Conservation (phyloP, 805 yeast species). For the Komagataella pastoris region DNA sequence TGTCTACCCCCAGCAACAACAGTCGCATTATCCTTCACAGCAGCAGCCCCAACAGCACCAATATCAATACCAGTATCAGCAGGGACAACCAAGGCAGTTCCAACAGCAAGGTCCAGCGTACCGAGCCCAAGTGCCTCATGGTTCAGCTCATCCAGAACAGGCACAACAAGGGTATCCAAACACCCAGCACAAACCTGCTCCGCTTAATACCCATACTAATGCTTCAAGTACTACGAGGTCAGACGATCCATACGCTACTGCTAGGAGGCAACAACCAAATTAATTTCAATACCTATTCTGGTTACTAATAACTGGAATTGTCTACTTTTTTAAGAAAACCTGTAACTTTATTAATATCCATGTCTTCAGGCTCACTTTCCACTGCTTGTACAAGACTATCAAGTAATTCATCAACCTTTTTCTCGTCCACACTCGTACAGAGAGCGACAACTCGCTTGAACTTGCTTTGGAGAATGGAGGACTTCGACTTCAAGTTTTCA, state of each 20-base stretch:
- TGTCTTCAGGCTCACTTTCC: conserved; percentile 68
- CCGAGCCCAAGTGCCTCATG: not conserved
- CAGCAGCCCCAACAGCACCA: conserved; percentile 8
- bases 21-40: not conserved
- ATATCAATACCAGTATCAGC: conserved; percentile 8
- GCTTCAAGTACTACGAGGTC: not conserved
- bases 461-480: conserved; percentile 51
- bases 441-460: conserved; percentile 81
- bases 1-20: not conserved
- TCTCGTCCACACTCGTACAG: conserved; percentile 61
- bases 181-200: conserved; percentile 1
- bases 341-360: conserved; percentile 41
- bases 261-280: conserved; percentile 1
- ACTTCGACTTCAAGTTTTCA: conserved; percentile 35
- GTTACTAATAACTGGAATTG: not conserved
- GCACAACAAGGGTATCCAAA: conserved; percentile 2
- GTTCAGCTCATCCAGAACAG: not conserved
- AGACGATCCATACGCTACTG: conserved; percentile 12
- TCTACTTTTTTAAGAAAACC: conserved; percentile 41
- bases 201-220: not conserved
- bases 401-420: conserved; percentile 42
- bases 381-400: conserved; percentile 85
- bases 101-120: conserved; percentile 2
- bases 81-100: conserved; percentile 4
- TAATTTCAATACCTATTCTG: not conserved